A percentile compares a stretch with the other conserved stretches of the same genome.
These are phyloP conservation scores for Pseudevernia furfuracea DNA, from an alignment of 495 filamentous ascomycete species.

Conservation along the genomic window DNA sequence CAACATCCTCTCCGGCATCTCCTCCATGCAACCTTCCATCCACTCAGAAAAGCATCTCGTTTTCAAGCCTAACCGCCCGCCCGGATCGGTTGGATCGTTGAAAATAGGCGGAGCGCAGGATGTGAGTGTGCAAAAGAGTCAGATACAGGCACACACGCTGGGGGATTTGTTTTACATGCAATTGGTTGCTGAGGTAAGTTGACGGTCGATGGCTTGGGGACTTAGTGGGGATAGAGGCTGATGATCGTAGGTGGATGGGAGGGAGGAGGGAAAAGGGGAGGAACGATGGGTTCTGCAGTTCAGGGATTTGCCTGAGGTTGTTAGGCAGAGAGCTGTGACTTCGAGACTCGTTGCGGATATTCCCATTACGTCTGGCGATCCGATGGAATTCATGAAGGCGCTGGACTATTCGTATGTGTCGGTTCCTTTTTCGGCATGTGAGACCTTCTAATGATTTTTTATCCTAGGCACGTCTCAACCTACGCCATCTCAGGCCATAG, in stretches of 20 bases:
- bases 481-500: constrained; percentile 44
- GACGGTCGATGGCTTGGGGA: not conserved
- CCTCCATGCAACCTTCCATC: constrained; percentile 56
- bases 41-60: constrained; percentile 52
- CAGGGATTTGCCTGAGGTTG: constrained; percentile 47
- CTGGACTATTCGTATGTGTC: constrained; percentile 44
- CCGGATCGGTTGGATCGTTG: constrained; percentile 26
- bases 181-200: constrained; percentile 33
- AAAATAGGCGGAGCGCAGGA: constrained; percentile 41
- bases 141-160: constrained; percentile 39
- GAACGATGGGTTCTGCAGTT: constrained; percentile 44
- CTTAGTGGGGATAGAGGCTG: not conserved
- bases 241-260: not conserved
- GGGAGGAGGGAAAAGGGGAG: constrained; percentile 2
- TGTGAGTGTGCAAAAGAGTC: constrained; percentile 36
- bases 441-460: constrained; percentile 4
- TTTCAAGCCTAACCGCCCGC: constrained; percentile 51
- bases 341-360: constrained; percentile 42
- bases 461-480: constrained; percentile 40
- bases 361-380: constrained; percentile 38
- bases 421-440: constrained; percentile 18
- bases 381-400: constrained; percentile 41
- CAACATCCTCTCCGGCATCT: constrained; percentile 59
- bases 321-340: constrained; percentile 41
- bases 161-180: constrained; percentile 46